Base-by-base conservation (phyloP, 2,329 filamentous ascomycete species). In the Penicillium verrucosum region DNA sequence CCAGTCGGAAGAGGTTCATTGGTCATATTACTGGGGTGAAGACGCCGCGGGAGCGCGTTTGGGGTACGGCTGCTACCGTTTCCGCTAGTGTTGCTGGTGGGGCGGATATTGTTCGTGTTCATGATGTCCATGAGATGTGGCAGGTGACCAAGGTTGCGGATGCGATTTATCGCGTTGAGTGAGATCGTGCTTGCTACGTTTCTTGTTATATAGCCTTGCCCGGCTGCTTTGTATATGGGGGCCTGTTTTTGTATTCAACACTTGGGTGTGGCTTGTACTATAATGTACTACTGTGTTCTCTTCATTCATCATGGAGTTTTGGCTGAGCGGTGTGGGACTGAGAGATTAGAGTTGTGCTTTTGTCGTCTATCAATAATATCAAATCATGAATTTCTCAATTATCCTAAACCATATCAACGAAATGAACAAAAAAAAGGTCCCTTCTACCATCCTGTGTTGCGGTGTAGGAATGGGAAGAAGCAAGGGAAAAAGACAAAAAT, bases 61-160 rank as follows among this genome's bases (percentile, higher is more conserved):
- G 87, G 85, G 94, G 94, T 11, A 97, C 94, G 3, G 92, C 92
- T 11, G 91, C 90, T 11, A 90, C 92, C 0, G 89, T 97, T 9
- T 88, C 89, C 3, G 91, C 92, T 7, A 90, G 92, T 44, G 82
- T 99, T 30, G 85, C 88, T 59, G 90, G 90, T 7, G 94, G 94
- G 3, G 92, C 92, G 25, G 92, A 97, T 78, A 86, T 99, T 57
- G 87, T 97, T 44, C 82, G 94, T 50, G 92, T 99, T 41, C 94
- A 99, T 76, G 93, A 97, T 77, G 89, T 92, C 14, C 76, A 80
- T 54, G 89, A 94, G 78, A 97, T 97, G 93, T 80, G 77, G 40
- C 83, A 91, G 74, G 92, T 96, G 32, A 86, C 85, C 1, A 88
- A 83, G 70, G 93, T 97, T 87, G 85, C 90, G 9, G 93, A 97